Evolutionary conservation across 768 basidiomycete genomes (phyloP), one percentile per base, ranked within the genome.

Genomic region (Agrocybe pediades): DNA sequence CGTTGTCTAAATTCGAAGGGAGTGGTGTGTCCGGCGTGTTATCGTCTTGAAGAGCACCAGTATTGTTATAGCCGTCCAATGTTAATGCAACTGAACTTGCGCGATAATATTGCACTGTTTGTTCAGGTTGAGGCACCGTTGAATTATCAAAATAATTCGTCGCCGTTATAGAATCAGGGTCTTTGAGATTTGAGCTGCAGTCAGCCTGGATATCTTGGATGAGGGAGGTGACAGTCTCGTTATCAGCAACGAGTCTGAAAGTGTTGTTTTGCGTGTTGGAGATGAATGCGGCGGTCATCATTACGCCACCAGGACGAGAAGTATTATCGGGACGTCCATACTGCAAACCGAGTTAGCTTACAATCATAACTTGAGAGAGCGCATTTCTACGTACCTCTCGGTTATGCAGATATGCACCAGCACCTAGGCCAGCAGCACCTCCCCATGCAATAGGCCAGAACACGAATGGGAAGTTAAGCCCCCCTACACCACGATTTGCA

Each of bases 51-150:
- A 62, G 41, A 21, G 72, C 78, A 6, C 76, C 81, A 0, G 84
- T 83, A 56, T 88, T 79, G 60, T 88, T 87, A 63, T 88, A 88
- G 0, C 82, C 82, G 49, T 88, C 82, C 2, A 88, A 70, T 1
- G 84, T 78, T 21, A 88, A 71, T 2, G 78, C 80, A 30, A 86
- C 75, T 41, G 79, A 85, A 61, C 84, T 85, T 1, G 84, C 81
- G 25, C 87, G 83, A 61, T 84, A 89, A 65, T 88, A 89, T 53
- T 88, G 81, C n/a, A 87, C 59, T 0, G 76, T 78, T 60, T 86
- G 79, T 58, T 84, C 80, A 0, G 85, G 76, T 40, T 65, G 65
- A n/a, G 77, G 74, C 25, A 69, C 56, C 1, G 59, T 59, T 6
- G 65, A 58, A 0, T 71, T 62, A 42, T 73, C 69, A 15, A 70